Percentiles rank a stretch among this genome's conserved stretches.
Evolutionary conservation across 2,329 filamentous ascomycete genomes (phyloP).

Genomic region (Fusarium odoratissimum): DNA sequence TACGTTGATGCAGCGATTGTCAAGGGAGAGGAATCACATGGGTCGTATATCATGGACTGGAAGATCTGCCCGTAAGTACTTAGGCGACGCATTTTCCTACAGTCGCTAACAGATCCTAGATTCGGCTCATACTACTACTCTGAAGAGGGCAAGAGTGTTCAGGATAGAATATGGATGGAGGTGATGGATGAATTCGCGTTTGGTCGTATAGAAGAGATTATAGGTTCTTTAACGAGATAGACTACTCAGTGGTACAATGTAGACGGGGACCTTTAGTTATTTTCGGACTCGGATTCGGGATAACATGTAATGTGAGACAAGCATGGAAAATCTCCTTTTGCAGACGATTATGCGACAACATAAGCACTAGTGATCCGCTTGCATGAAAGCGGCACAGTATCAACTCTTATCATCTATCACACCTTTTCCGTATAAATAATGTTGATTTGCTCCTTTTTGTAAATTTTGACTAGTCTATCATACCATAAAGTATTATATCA

Average conservation of each 20-base stretch:
- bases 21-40: not conserved
- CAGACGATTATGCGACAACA: not conserved
- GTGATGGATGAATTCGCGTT: slow-evolving; percentile 14
- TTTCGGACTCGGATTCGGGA: not conserved
- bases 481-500: not conserved
- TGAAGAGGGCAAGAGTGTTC: not conserved
- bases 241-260: no score
- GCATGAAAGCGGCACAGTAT: not conserved
- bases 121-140: slow-evolving; percentile 1
- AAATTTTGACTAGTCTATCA: no score
- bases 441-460: not conserved
- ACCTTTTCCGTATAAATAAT: not conserved
- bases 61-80: not conserved
- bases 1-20: not conserved
- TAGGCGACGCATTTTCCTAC: rapidly evolving
- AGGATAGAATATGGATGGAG: not conserved
- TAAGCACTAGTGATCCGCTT: not conserved
- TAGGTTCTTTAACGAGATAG: not conserved
- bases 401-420: not conserved
- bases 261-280: rapidly evolving
- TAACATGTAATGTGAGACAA: no score
- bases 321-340: not conserved
- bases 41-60: slow-evolving; percentile 11
- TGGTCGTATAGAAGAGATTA: not conserved
- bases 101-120: rapidly evolving